Base-by-base conservation (phyloP, 192 early-diverging fungal species). In the Mycoemilia scoparia region DNA sequence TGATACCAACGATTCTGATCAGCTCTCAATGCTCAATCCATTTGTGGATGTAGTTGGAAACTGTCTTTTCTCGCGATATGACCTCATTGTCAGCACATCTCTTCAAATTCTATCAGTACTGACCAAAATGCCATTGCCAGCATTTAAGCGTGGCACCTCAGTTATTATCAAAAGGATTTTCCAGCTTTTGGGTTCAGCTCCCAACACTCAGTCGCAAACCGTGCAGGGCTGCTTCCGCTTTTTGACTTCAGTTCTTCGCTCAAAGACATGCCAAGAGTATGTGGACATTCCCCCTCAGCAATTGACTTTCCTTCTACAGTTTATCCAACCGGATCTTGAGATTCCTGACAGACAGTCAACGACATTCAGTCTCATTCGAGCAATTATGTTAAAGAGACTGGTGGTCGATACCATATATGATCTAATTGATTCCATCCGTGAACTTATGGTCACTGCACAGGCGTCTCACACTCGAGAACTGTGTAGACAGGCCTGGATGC, bases 371-470 rank as follows among this genome's bases (percentile, higher is more conserved):
- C 55, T 99, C 12, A 73, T 99, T 33, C 68, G 80, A 12, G 81
- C 87, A 3, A 80, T 99, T 22, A 57, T 99, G 25, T 67, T 73
- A 0, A 78, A 84, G 18, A 74, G 87, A 38, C 74, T 85, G 45
- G 61, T 93, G 19, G 74, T 77, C 21, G 77, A 81, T 7, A 84
- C 88, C 44, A 66, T 99, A 35, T 99, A 96, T 50, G 85, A 91
- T 38, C 49, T 95, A n/a, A 79, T 97, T 75, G 76, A 77, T 36
- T 57, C 51, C n/a, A 62, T 97, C 20, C 51, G 73, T 14, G 50
- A 70, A 40, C 69, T 87, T 39, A 81, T 96, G 75, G 71, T 99
- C 22, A 86, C 87, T 0, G 79, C 74, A 30, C 89, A 93, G 57
- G 60, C 64, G 8, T 53, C 44, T 3, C 69, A 81, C 31, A 67